A percentile compares a stretch with the other conserved stretches of the same genome.
Evolutionary conservation across 805 yeast genomes (phyloP).

Genomic region (Lipomyces lipofer): DNA sequence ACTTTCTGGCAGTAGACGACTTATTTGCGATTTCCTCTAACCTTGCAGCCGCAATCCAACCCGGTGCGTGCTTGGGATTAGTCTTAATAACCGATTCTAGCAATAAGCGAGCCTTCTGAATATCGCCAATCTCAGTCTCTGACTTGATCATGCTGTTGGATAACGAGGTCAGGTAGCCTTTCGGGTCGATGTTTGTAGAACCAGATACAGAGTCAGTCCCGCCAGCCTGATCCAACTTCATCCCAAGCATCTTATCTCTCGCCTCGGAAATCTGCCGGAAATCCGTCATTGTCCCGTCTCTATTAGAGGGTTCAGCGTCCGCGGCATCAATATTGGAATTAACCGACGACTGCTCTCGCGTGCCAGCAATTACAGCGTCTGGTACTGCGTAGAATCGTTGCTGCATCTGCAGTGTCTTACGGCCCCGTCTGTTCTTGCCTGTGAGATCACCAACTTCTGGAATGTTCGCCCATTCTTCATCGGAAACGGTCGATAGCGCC

Average conservation of each 20-base stretch:
- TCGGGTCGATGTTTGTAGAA: conserved; percentile 41
- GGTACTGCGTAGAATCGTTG: conserved; percentile 82
- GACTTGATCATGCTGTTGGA: conserved; percentile 27
- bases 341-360: conserved; percentile 37
- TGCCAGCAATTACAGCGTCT: conserved; percentile 57
- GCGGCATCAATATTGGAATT: conserved; percentile 40
- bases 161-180: conserved; percentile 48
- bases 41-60: conserved; percentile 86
- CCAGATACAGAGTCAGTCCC: conserved; percentile 26
- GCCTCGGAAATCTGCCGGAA: conserved; percentile 62
- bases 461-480: conserved; percentile 73
- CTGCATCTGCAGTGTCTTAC: conserved; percentile 55
- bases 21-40: conserved; percentile 68
- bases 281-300: conserved; percentile 42
- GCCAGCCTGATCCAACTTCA: conserved; percentile 52
- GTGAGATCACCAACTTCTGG: conserved; percentile 93
- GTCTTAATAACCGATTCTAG: conserved; percentile 68
- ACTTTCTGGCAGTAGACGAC: conserved; percentile 53
- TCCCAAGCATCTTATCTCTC: conserved; percentile 57
- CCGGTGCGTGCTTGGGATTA: conserved; percentile 70
- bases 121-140: conserved; percentile 52
- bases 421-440: conserved; percentile 67
- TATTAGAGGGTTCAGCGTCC: conserved; percentile 31
- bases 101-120: conserved; percentile 55
- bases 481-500: conserved; percentile 56